Conservation (phyloP, 192 early-diverging fungal genomes). For the Umbelopsis isabellina region DNA sequence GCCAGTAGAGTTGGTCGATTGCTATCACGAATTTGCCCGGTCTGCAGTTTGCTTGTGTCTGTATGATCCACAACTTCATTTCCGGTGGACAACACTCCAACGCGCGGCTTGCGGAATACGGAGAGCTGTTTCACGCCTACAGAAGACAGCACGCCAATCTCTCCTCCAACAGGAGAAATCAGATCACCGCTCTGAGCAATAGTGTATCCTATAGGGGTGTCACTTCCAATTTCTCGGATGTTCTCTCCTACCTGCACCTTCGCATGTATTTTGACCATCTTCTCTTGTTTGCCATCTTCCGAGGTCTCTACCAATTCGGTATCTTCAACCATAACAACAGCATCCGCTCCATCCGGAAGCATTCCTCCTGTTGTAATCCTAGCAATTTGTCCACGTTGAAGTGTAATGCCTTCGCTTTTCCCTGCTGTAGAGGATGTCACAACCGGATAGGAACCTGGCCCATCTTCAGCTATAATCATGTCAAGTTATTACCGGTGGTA, state of each 20-base stretch:
- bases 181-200: constrained; percentile 58
- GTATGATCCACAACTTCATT: constrained; percentile 77
- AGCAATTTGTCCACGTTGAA: constrained; percentile 66
- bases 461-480: constrained; percentile 61
- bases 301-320: constrained; percentile 68
- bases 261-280: constrained; percentile 29
- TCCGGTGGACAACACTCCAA: constrained; percentile 89
- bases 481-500: not conserved
- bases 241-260: constrained; percentile 55
- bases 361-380: constrained; percentile 89
- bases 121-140: constrained; percentile 68
- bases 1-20: constrained; percentile 81
- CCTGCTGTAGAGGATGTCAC: constrained; percentile 63
- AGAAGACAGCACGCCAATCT: constrained; percentile 82
- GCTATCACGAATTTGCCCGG: constrained; percentile 80
- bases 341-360: constrained; percentile 79
- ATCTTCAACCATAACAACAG: constrained; percentile 98
- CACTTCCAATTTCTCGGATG: constrained; percentile 83
- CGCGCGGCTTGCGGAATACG: constrained; percentile 64
- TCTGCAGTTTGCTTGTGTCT: constrained; percentile 38
- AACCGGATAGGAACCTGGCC: constrained; percentile 79
- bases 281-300: constrained; percentile 61
- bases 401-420: constrained; percentile 5
- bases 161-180: constrained; percentile 75
- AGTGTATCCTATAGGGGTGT: constrained; percentile 63